phyloP scores from a whole-genome alignment of 2,329 filamentous ascomycete genomes.

The Fusarium coffeatum region DNA sequence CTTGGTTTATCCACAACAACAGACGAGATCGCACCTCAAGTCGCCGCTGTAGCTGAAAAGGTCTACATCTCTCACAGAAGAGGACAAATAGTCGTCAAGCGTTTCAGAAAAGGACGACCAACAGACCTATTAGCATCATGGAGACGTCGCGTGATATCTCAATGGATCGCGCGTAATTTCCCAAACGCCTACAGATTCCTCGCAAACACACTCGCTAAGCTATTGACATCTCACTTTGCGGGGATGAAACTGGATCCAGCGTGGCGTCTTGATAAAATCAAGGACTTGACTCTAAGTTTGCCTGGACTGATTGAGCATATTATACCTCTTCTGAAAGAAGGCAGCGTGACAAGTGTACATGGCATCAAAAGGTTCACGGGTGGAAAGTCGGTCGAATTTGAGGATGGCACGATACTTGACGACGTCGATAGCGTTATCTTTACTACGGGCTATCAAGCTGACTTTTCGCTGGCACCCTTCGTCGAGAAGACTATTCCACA shows the following conservation, averaged over 20 bases:
- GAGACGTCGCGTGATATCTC: conserved; percentile 20
- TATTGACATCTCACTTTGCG: background rate
- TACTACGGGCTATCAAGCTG: conserved; percentile 6
- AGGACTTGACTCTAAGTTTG: conserved; percentile 1
- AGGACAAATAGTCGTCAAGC: conserved; percentile 18
- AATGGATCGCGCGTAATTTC: conserved; percentile 18
- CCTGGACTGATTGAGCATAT: conserved; percentile 20
- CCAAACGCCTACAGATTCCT: conserved; percentile 4
- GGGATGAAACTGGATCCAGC: conserved; percentile 6
- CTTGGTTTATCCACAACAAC: conserved; percentile 20
- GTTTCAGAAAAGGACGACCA: conserved; percentile 8
- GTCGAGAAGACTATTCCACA: conserved; percentile 7
- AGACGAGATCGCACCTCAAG: conserved; percentile 10
- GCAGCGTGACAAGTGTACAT: conserved; percentile 16
- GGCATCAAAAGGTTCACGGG: conserved; percentile 12
- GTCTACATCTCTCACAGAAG: conserved; percentile 29
- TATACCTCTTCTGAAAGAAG: conserved; percentile 15
- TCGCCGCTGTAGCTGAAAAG: conserved; percentile 1
- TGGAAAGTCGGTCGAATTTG: conserved; percentile 25
- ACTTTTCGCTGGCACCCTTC: conserved; percentile 25
- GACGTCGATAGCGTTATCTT: conserved; percentile 18
- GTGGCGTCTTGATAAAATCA: conserved; percentile 21
- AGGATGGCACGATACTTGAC: conserved; percentile 22
- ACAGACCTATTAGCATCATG: conserved; percentile 13
- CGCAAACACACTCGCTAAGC: background rate